Conservation (phyloP, 495 filamentous ascomycete species). For the Hyaloscypha finlandica region DNA sequence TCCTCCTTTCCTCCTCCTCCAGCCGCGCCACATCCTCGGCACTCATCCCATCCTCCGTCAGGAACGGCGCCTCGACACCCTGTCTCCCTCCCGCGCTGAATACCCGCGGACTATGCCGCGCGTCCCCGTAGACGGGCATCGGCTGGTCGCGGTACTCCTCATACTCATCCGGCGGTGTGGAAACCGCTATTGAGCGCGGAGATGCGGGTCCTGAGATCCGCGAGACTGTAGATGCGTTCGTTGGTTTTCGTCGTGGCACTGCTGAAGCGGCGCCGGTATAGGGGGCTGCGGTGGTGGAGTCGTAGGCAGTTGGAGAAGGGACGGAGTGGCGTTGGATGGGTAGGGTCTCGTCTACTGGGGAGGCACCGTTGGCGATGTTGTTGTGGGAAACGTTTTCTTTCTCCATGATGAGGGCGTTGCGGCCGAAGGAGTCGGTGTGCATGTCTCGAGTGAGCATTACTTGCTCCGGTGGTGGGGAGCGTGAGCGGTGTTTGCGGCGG, state of each 20-base stretch:
- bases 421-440: conserved; percentile 19
- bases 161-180: conserved; percentile 10
- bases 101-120: conserved; percentile 24
- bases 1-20: conserved; percentile 33
- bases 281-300: conserved; percentile 4
- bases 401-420: conserved; percentile 13
- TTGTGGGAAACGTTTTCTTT: conserved; percentile 15
- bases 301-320: conserved; percentile 1
- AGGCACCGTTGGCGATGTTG: neutral
- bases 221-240: conserved; percentile 7
- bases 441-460: conserved; percentile 21
- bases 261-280: conserved; percentile 16
- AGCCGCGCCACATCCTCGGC: conserved; percentile 29
- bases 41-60: conserved; percentile 29
- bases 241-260: conserved; percentile 9
- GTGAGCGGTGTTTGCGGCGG: conserved; percentile 20
- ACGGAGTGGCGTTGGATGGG: conserved; percentile 2
- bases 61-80: conserved; percentile 3
- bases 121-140: conserved; percentile 27
- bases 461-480: conserved; percentile 6
- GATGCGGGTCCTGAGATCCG: conserved; percentile 11
- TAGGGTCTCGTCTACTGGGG: neutral
- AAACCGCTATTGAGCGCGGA: conserved; percentile 7
- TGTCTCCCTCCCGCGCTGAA: conserved; percentile 1
- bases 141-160: conserved; percentile 24